Percentiles rank a stretch among this genome's conserved stretches.
phyloP scores from a whole-genome alignment of 495 filamentous ascomycete species.

The Aspergillus coremiiformis region DNA sequence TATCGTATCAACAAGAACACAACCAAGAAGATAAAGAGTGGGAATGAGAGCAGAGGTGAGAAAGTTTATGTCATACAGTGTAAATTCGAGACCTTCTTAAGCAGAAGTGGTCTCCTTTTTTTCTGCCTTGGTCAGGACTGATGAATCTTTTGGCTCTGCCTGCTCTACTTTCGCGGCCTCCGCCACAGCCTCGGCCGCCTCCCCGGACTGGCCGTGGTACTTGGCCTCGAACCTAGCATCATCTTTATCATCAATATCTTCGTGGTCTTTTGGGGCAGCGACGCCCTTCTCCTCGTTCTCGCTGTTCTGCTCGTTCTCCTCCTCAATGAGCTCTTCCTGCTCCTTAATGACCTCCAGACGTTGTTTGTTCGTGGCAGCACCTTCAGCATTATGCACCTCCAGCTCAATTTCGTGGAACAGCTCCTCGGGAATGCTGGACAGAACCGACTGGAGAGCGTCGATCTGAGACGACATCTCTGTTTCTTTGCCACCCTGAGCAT shows the following conservation, averaged over 20 bases:
- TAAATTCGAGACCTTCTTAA: neutral
- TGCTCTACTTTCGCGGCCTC: constrained; percentile 36
- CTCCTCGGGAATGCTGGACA: constrained; percentile 93
- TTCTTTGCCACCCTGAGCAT: constrained; percentile 76
- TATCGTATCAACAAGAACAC: constrained; percentile 23
- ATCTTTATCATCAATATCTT: constrained; percentile 79
- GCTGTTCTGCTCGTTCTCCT: constrained; percentile 87
- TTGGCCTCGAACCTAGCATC: constrained; percentile 28
- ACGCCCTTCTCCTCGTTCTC: constrained; percentile 55
- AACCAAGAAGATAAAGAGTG: constrained; percentile 1
- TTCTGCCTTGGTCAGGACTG: constrained; percentile 16
- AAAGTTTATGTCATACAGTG: neutral
- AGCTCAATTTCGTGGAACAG: constrained; percentile 99
- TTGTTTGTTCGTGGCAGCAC: constrained; percentile 97
- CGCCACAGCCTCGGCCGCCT: constrained; percentile 36
- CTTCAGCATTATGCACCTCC: constrained; percentile 94
- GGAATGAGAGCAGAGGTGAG: neutral
- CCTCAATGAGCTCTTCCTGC: constrained; percentile 95
- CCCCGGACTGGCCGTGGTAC: constrained; percentile 27
- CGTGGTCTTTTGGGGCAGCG: constrained; percentile 56
- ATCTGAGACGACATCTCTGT: constrained; percentile 83
- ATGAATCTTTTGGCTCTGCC: constrained; percentile 11
- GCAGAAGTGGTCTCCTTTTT: constrained; percentile 17
- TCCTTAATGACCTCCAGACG: constrained; percentile 98
- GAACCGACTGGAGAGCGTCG: constrained; percentile 83